Conservation (phyloP, 768 basidiomycete species). For the Leccinum fibrillosum region DNA sequence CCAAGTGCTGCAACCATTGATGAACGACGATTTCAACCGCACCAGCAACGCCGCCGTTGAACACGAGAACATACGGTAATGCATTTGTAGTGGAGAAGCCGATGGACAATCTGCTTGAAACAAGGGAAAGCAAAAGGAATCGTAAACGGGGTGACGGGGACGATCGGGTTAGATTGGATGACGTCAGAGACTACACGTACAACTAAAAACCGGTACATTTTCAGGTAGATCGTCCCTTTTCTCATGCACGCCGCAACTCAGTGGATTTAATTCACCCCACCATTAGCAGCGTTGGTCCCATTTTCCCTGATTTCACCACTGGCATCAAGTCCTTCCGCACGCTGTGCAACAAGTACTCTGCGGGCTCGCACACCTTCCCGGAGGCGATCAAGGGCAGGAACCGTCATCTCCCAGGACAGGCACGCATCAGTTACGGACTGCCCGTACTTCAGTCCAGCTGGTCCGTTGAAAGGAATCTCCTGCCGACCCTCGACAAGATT, state of each 20-base stretch:
- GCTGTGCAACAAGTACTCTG: constrained; percentile 44
- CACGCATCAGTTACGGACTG: constrained; percentile 89
- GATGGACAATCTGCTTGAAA: neutral
- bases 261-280: constrained; percentile 13
- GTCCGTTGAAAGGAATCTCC: constrained; percentile 73
- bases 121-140: neutral
- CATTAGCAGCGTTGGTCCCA: constrained; percentile 5
- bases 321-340: constrained; percentile 12
- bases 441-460: constrained; percentile 72
- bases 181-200: constrained; percentile 4
- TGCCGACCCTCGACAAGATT: constrained; percentile 87
- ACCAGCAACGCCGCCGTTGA: constrained; percentile 6
- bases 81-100: neutral
- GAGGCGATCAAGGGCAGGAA: constrained; percentile 77
- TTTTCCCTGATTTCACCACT: constrained; percentile 6
- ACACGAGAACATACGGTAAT: neutral
- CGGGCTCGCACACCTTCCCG: constrained; percentile 86
- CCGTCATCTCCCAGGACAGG: constrained; percentile 86
- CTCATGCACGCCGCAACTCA: neutral
- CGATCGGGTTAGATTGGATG: neutral
- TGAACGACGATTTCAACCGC: neutral
- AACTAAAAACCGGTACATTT: neutral
- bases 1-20: neutral
- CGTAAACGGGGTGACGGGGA: neutral
- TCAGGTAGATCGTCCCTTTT: neutral